Evolutionary conservation across 1,284 basidiomycete genomes (phyloP).

Genomic region (Ustilago lituana): DNA sequence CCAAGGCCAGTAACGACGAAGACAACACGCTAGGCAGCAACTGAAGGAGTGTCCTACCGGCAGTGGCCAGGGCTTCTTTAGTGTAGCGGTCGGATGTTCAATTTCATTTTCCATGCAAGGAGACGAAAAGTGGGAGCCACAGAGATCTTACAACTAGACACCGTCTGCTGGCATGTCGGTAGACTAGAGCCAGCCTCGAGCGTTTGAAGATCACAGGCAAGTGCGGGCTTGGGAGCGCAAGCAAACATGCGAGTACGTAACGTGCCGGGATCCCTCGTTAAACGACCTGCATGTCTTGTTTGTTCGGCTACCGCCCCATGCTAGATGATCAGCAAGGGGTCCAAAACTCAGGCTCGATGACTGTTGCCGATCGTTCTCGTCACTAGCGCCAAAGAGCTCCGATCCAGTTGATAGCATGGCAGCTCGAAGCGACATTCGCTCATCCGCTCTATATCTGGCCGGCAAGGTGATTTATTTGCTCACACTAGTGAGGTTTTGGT

Average conservation of each 20-base stretch:
- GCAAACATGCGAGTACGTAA: neutral
- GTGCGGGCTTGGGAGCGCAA: neutral
- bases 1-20: neutral
- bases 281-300: constrained; percentile 13
- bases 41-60: too few relatives aligned
- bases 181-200: neutral
- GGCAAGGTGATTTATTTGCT: too few relatives aligned
- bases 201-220: too few relatives aligned
- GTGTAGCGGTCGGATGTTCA: too few relatives aligned
- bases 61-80: too few relatives aligned
- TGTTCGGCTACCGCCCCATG: constrained; percentile 14
- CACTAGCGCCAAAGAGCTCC: too few relatives aligned
- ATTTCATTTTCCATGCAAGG: constrained; percentile 41
- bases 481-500: too few relatives aligned
- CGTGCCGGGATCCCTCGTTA: neutral
- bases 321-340: constrained; percentile 3
- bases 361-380: too few relatives aligned
- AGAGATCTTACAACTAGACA: neutral
- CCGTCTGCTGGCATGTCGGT: neutral
- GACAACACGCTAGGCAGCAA: neutral
- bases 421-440: neutral
- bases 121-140: constrained; percentile 4
- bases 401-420: too few relatives aligned
- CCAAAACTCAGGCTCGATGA: neutral
- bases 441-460: too few relatives aligned